Evolutionary conservation across 2,329 filamentous ascomycete genomes (phyloP).

Genomic region (Cordyceps javanica): DNA sequence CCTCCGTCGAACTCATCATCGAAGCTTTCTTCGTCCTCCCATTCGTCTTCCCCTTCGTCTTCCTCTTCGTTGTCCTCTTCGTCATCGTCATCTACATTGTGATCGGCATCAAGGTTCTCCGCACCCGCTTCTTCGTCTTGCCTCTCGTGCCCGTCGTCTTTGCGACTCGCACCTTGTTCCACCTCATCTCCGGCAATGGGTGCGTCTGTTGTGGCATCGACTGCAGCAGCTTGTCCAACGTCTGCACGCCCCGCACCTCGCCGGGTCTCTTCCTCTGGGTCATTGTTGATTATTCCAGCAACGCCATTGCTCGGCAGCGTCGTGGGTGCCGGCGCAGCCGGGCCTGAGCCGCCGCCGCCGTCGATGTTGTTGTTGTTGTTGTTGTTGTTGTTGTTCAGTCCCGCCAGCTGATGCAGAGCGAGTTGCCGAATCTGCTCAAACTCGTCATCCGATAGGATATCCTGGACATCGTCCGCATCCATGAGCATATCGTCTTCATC

Average conservation of each 20-base stretch:
- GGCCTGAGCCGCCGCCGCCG: not conserved
- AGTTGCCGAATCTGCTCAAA: not conserved
- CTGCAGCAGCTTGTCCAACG: not conserved
- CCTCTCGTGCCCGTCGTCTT: not conserved
- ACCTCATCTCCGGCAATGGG: not conserved
- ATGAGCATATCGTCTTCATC: not conserved
- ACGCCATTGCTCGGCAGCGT: conserved; percentile 3
- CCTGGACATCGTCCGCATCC: not conserved
- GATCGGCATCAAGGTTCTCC: no score
- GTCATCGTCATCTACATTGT: not conserved
- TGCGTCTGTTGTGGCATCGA: not conserved
- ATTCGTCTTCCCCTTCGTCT: not conserved
- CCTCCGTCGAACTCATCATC: not conserved
- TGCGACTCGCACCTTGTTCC: not conserved
- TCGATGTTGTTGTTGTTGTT: no score
- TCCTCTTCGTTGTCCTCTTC: not conserved
- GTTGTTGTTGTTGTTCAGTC: no score
- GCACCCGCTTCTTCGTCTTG: not conserved
- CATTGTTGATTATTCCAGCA: not conserved
- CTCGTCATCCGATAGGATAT: not conserved
- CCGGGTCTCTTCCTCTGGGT: not conserved
- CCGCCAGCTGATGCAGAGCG: not conserved
- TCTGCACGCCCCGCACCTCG: not conserved
- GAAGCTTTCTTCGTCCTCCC: not conserved
- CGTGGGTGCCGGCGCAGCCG: not conserved